Evolutionary conservation across 257 asterid species (phyloP).

Genomic region (Solanum pimpinellifolium): DNA sequence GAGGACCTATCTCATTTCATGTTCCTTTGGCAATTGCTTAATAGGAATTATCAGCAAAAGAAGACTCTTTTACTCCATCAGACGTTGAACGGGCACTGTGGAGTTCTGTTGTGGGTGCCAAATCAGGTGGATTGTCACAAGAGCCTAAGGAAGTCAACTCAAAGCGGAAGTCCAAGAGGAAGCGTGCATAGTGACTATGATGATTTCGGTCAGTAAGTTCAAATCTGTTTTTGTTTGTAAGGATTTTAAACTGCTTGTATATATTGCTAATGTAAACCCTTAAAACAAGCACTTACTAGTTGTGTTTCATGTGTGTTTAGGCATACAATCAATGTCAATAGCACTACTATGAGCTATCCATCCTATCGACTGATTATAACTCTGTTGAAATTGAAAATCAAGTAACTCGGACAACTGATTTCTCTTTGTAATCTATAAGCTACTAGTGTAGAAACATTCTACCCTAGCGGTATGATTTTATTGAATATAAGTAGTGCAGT

Average conservation of each 20-base stretch:
- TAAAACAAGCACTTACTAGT: neutral
- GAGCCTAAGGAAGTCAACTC: slow-evolving; percentile 7
- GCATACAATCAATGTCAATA: neutral
- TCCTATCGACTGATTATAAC: neutral
- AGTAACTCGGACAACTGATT: neutral
- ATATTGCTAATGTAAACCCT: neutral
- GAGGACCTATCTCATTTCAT: neutral
- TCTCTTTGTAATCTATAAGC: neutral
- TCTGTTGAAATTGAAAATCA: neutral
- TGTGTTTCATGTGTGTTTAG: neutral
- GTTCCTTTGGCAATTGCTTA: neutral
- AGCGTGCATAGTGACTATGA: slow-evolving; percentile 32
- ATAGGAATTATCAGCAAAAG: slow-evolving; percentile 47
- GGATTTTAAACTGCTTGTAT: neutral
- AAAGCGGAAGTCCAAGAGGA: slow-evolving; percentile 25
- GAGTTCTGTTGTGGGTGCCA: slow-evolving; percentile 38
- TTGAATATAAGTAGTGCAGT: neutral
- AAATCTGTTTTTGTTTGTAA: neutral
- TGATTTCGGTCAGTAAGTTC: neutral
- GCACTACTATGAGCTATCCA: neutral
- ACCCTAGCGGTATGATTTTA: neutral
- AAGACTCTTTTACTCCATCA: slow-evolving; percentile 48
- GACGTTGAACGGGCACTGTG: slow-evolving; percentile 87
- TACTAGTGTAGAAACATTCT: neutral
- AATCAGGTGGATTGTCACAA: slow-evolving; percentile 10